phyloP scores from a whole-genome alignment of 2,329 filamentous ascomycete species.

The Diplodia intermedia region DNA sequence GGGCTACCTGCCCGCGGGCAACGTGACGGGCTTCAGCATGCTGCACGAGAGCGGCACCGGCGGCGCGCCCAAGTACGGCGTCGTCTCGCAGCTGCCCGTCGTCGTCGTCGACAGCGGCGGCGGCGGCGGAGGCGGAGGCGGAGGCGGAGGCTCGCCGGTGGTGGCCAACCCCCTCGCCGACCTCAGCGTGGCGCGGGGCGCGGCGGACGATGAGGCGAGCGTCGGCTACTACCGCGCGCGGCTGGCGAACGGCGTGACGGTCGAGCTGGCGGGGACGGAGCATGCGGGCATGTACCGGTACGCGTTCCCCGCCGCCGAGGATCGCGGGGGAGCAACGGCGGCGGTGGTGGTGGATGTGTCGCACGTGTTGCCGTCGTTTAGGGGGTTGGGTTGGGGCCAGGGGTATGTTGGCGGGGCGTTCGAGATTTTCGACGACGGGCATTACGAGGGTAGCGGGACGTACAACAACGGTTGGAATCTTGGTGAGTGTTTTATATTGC shows the following conservation, averaged over 20 bases:
- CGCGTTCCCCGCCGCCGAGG: constrained; percentile 58
- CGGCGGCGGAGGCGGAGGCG: too few species aligned
- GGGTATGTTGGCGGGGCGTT: constrained; percentile 68
- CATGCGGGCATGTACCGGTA: constrained; percentile 67
- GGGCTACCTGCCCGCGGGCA: constrained; percentile 44
- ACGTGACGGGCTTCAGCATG: constrained; percentile 47
- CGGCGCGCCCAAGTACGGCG: constrained; percentile 47
- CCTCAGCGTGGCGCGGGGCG: constrained; percentile 60
- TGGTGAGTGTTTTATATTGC: constrained; percentile 35
- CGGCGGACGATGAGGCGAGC: constrained; percentile 60
- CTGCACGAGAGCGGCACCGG: constrained; percentile 47
- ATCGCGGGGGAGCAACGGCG: constrained; percentile 23
- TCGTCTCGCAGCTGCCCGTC: constrained; percentile 47
- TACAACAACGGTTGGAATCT: constrained; percentile 74
- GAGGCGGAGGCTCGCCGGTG: too few species aligned
- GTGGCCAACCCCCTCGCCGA: constrained; percentile 63
- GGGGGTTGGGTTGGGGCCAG: constrained; percentile 67
- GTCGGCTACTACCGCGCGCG: constrained; percentile 69
- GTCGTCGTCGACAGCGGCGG: too few species aligned
- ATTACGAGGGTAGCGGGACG: constrained; percentile 66
- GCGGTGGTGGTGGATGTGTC: constrained; percentile 69
- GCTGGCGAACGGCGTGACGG: constrained; percentile 61
- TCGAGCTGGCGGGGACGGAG: constrained; percentile 64
- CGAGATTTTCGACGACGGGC: constrained; percentile 56
- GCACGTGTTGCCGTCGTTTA: constrained; percentile 66